Percentiles rank a stretch among this genome's conserved stretches.
Conservation (phyloP, 768 basidiomycete genomes). For the Tremella mesenterica region DNA sequence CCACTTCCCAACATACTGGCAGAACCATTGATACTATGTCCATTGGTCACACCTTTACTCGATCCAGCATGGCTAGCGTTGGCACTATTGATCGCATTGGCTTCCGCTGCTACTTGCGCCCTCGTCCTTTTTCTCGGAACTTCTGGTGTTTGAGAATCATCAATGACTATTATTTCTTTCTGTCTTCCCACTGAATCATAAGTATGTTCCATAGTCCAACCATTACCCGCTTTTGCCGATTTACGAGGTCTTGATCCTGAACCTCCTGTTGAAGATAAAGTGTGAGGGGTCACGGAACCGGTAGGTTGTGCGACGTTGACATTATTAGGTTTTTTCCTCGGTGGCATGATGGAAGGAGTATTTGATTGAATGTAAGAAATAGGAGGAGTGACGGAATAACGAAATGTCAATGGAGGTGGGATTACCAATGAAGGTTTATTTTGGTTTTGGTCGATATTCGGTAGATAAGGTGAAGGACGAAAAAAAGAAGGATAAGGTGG, state of each 20-base stretch:
- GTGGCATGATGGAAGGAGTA: conserved; percentile 21
- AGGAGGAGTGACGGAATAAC: conserved; percentile 30
- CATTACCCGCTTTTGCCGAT: conserved; percentile 23
- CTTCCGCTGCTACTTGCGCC: conserved; percentile 28
- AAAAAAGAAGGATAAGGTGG: conserved; percentile 3
- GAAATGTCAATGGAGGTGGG: conserved; percentile 35
- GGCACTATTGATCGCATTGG: conserved; percentile 9
- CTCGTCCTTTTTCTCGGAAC: conserved; percentile 28
- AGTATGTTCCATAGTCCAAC: conserved; percentile 39
- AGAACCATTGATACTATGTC: conserved; percentile 13
- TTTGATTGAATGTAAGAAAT: too few species aligned
- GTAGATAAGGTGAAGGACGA: too few species aligned
- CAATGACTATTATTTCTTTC: conserved; percentile 39
- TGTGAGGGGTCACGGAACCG: conserved; percentile 4
- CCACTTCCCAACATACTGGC: conserved; percentile 5
- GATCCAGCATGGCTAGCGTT: background rate
- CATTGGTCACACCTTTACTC: conserved; percentile 8
- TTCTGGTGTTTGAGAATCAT: conserved; percentile 26
- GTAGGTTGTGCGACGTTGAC: background rate
- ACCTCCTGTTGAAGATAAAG: conserved; percentile 2
- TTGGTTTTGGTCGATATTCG: too few species aligned
- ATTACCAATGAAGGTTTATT: conserved; percentile 27
- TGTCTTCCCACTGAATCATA: conserved; percentile 30
- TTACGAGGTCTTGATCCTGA: background rate
- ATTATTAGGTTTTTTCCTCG: conserved; percentile 5